A percentile compares a stretch with the other conserved stretches of the same genome.
Conservation (phyloP, 2,329 filamentous ascomycete genomes). For the Aspergillaceae sp. region DNA sequence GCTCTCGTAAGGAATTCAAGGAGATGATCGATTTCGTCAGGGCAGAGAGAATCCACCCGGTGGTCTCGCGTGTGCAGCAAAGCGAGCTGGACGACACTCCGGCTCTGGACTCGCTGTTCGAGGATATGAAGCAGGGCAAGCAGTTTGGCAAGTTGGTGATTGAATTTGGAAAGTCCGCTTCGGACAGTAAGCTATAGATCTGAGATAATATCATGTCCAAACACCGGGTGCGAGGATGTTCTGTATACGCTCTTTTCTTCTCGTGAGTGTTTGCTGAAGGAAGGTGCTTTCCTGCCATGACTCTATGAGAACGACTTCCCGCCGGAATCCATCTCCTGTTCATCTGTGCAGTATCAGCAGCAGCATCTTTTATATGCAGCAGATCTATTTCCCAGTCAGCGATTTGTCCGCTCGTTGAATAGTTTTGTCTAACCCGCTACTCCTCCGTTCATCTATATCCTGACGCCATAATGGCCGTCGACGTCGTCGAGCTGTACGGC, state of each 20-base stretch:
- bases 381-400: constrained; percentile 4
- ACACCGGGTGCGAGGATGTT: background rate
- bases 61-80: constrained; percentile 65
- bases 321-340: background rate
- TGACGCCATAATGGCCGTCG: constrained; percentile 7
- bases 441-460: background rate
- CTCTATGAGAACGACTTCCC: background rate
- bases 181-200: constrained; percentile 31
- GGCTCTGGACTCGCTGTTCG: constrained; percentile 74
- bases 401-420: background rate
- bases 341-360: background rate
- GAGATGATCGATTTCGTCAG: constrained; percentile 82
- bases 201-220: too few relatives aligned
- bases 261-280: background rate
- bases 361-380: background rate
- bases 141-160: constrained; percentile 94
- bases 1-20: constrained; percentile 77
- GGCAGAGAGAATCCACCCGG: constrained; percentile 62
- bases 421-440: background rate
- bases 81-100: constrained; percentile 62
- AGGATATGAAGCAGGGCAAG: constrained; percentile 73
- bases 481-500: constrained; percentile 10
- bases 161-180: constrained; percentile 45
- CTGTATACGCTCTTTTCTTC: background rate
- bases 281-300: background rate